Conservation (phyloP, 2,329 filamentous ascomycete species). For the Pezicula neosporulosa region DNA sequence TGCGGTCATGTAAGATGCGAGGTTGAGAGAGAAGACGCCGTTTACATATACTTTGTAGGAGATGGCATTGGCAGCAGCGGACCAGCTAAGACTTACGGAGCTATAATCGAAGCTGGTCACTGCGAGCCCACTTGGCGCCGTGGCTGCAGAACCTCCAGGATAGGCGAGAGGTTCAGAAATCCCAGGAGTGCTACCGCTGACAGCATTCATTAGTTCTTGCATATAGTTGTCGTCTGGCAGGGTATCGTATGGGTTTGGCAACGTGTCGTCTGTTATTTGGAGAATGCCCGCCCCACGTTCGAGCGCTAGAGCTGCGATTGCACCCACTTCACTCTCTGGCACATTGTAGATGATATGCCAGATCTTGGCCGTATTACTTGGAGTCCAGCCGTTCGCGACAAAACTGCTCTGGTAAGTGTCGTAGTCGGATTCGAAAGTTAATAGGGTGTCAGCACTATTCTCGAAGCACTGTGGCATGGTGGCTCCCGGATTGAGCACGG, state of each 20-base stretch:
- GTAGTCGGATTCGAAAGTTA: conserved; percentile 28
- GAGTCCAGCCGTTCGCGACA: conserved; percentile 22
- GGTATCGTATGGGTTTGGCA: conserved; percentile 9
- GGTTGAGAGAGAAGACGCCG: neutral
- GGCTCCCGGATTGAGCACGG: conserved; percentile 20
- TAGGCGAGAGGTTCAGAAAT: neutral
- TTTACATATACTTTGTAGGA: conserved; percentile 1
- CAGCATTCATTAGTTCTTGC: conserved; percentile 3
- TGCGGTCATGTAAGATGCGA: neutral
- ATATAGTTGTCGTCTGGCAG: conserved; percentile 11
- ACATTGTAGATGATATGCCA: conserved; percentile 31
- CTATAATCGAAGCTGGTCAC: conserved; percentile 5
- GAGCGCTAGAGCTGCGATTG: conserved; percentile 3
- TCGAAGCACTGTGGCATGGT: conserved; percentile 26
- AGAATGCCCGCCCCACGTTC: conserved; percentile 3
- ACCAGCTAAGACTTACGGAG: conserved; percentile 7
- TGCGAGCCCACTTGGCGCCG: neutral
- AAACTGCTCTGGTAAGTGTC: conserved; percentile 20
- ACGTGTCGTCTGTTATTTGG: conserved; percentile 3
- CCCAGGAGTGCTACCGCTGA: conserved; percentile 3
- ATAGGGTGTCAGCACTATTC: conserved; percentile 28
- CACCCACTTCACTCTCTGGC: conserved; percentile 10
- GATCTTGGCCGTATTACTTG: conserved; percentile 26
- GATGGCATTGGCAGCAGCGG: conserved; percentile 1
- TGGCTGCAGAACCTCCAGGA: neutral